Percentiles rank a stretch among this genome's conserved stretches.
Evolutionary conservation across 2,329 filamentous ascomycete species (phyloP).

Genomic region (Raffaelea ambrosiae): DNA sequence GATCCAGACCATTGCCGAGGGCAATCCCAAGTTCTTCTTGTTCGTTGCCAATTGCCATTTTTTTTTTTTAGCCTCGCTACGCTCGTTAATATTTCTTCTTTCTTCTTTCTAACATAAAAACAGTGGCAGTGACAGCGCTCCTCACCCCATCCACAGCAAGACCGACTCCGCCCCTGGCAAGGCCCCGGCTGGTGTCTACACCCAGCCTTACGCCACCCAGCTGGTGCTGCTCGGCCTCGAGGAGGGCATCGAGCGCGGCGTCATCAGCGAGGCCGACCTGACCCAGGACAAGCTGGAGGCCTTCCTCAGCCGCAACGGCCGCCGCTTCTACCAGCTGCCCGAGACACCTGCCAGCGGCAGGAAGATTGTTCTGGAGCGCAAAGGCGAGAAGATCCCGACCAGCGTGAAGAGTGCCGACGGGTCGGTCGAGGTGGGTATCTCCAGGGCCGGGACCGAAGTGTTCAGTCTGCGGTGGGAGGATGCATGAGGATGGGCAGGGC

Average conservation of each 20-base stretch:
- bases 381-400: constrained; percentile 28
- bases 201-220: constrained; percentile 58
- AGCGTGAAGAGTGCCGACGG: constrained; percentile 30
- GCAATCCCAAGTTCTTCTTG: constrained; percentile 59
- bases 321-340: constrained; percentile 43
- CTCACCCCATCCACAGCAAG: constrained; percentile 52
- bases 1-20: constrained; percentile 51
- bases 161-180: constrained; percentile 36
- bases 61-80: too few species aligned
- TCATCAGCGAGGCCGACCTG: constrained; percentile 41
- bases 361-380: constrained; percentile 29
- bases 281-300: constrained; percentile 44
- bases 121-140: constrained; percentile 59
- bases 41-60: neutral
- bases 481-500: neutral
- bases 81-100: too few species aligned
- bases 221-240: constrained; percentile 54
- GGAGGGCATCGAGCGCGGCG: constrained; percentile 47
- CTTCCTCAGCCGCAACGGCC: constrained; percentile 45
- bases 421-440: constrained; percentile 33
- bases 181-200: constrained; percentile 69
- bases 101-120: constrained; percentile 15
- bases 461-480: constrained; percentile 30
- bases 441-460: constrained; percentile 29
- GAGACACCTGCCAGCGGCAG: constrained; percentile 16